Base-by-base conservation (phyloP, 2,329 filamentous ascomycete species). In the Fusarium sarcochroum region DNA sequence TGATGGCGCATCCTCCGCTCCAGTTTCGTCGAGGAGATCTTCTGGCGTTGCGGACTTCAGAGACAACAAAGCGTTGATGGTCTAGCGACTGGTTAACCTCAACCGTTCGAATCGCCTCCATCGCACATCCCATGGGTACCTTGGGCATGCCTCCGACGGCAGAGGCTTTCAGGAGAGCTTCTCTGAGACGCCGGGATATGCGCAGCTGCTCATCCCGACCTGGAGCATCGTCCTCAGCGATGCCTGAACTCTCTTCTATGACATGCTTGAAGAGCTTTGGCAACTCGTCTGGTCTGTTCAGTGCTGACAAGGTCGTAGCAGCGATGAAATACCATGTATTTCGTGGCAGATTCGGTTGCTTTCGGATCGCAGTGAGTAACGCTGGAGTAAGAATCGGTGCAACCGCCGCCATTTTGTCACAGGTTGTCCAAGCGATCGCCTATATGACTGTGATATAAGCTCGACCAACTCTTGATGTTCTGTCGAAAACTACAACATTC, bases 261-360 rank as follows among this genome's bases (percentile, higher is more conserved):
- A 64, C 70, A 54, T 58, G 58, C 14, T 34, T 68, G 21, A 69
- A 58, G 10, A 74, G 54, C 3, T 52, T 64, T 7, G 69, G 60
- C 6, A 74, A 34, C 27, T 74, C 72, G 14, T 74, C 72, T 18
- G 72, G 67, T 5, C 72, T 68, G 23, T 74, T 74, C 18, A 74
- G 58, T 9, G 54, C 60, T 7, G 72, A 73, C 18, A 74, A 20
- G 9, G 72, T 71, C 15, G 72, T 71, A 7, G 72, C 72, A 8
- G 72, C 55, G 42, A 74, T 73, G 14, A 74, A 63, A 35, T 74
- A 74, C 72, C 72, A 74, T 1, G 72, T 69, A 42, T 74, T 68
- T n/a, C 41, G 62, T 11, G 72, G 72, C 17, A 74, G 50, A 37
- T 72, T 66, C 18, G 72, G 66, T 7, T 71, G 70, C 32, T 62